Base-by-base conservation (phyloP, 2,329 filamentous ascomycete species). In the Aspergillus costaricaensis region DNA sequence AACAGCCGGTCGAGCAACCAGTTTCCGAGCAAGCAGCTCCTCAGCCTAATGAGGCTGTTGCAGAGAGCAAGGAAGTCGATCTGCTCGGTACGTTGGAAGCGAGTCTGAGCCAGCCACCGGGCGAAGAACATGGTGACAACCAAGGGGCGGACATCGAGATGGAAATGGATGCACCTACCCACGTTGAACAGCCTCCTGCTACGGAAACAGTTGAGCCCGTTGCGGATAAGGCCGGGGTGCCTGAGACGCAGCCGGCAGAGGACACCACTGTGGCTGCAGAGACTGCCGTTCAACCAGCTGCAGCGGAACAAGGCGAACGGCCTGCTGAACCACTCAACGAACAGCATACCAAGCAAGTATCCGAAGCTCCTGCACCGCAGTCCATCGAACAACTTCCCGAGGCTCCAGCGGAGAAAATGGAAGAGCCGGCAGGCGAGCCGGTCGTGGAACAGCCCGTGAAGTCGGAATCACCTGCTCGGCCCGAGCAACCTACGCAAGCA, bases 21-120 rank as follows among this genome's bases (percentile, higher is more conserved):
- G 66, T 30, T 65, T 63, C 59, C 65, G 67, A 61, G 62, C 64
- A 51, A 32, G 7, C 25, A 25, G 38, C 56, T 23, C 30, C 55
- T n/a, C 52, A 60, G n/a, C 36, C 55, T 25, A 53, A 6, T 32
- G 36, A 48, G 32, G 44, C 55, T 19, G 14, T 43, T 19, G 32
- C 47, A 55, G 51, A 68, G 17, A 49, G 64, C 39, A 73, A 70
- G 7, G 78, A 80, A 56, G 68, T 77, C 30, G 80, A 83, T 70
- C 66, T 83, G 32, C 68, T 83, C 27, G 80, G 79, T 38, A 82
- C 77, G 58, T 65, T 83, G 23, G 81, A 83, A 64, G 76, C 75
- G 23, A 80, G 80, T 57, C 63, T 81, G 43, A 64, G 56, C 14
- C 62, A 58, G 23, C 43, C 36, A 36, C 43, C 49, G 10, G 52